Conservation (phyloP, 148 eudicot species). For the Fagopyrum tataricum region DNA sequence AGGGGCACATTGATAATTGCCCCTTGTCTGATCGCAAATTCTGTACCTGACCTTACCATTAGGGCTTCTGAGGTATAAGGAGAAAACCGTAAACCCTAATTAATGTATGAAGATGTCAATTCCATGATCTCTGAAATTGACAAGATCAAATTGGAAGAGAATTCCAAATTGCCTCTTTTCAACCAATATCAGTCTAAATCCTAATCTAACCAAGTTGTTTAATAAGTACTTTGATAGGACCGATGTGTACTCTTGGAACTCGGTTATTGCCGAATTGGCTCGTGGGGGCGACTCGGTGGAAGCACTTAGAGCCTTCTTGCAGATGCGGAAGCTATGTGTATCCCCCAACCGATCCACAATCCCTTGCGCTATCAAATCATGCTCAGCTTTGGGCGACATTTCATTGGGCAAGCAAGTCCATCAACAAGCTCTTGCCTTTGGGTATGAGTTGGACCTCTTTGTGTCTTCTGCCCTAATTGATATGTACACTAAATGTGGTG, state of each 20-base stretch:
- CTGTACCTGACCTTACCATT: background rate
- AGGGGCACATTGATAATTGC: no score
- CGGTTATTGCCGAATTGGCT: slow-evolving; percentile 67
- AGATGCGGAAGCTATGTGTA: slow-evolving; percentile 45
- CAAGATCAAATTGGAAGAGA: background rate
- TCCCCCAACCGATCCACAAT: slow-evolving; percentile 53
- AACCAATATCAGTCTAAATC: slow-evolving; percentile 14
- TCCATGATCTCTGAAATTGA: background rate
- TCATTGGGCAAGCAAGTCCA: slow-evolving; percentile 53
- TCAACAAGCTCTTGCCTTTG: slow-evolving; percentile 55
- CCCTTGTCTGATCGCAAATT: no score
- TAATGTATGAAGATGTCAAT: slow-evolving; percentile 39
- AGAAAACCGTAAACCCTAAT: background rate
- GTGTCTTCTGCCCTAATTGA: slow-evolving; percentile 52
- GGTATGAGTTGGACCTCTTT: slow-evolving; percentile 45
- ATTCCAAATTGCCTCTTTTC: slow-evolving; percentile 13
- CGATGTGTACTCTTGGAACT: slow-evolving; percentile 55
- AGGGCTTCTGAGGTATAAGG: background rate
- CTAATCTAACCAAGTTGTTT: slow-evolving; percentile 36
- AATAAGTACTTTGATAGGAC: slow-evolving; percentile 46
- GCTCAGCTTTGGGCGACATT: slow-evolving; percentile 43
- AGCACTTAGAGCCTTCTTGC: slow-evolving; percentile 55
- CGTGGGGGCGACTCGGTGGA: slow-evolving; percentile 55
- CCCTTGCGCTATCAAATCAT: slow-evolving; percentile 62
- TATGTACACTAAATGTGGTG: slow-evolving; percentile 66